Evolutionary conservation across 2,329 filamentous ascomycete genomes (phyloP), one percentile per base, ranked within the genome.

Genomic region (Xylariomycetidae sp.): DNA sequence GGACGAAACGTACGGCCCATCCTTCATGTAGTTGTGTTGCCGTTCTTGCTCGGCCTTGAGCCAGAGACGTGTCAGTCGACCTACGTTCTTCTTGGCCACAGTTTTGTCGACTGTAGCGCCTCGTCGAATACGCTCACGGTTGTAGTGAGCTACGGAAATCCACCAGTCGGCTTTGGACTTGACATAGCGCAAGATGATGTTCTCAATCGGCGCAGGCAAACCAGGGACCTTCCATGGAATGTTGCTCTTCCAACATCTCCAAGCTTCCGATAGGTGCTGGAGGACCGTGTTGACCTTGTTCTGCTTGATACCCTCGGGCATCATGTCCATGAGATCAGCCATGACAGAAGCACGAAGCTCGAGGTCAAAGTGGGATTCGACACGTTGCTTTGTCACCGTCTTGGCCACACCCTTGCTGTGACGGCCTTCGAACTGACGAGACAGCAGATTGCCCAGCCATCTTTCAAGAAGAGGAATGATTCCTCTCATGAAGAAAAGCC

Each of bases 91-190:
- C 76, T 98, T 98, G 4, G 92, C 92, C 17, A 98, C 93, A 3
- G 92, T 98, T 70, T 98, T 98, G 60, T 98, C 92, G 10, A 98
- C 92, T 2, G 92, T 98, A 3, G 92, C 93, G 55, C 92, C 93
- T 60, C 92, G 77, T 49, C 92, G 79, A 53, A 98, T 98, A 59
- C 92, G 84, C 67, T 98, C 92, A 52, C 92, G 84, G 58, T 98
- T 98, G 68, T 98, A 98, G 58, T 98, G 92, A 9, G 92, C 92
- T 19, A 98, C 93, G 15, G 89, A 96, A 40, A 98, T 90, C 92
- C 92, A 98, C 93, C 92, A 98, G 59, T 98, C 92, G 13, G 92
- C 92, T 70, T 98, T 98, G 48, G 88, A 90, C 70, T 98, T 98
- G 50, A 98, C 93, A 51, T 98, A 98, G 53, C 92, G 85, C 42